phyloP scores from a whole-genome alignment of 805 yeast genomes.

The Priceomyces medius region DNA sequence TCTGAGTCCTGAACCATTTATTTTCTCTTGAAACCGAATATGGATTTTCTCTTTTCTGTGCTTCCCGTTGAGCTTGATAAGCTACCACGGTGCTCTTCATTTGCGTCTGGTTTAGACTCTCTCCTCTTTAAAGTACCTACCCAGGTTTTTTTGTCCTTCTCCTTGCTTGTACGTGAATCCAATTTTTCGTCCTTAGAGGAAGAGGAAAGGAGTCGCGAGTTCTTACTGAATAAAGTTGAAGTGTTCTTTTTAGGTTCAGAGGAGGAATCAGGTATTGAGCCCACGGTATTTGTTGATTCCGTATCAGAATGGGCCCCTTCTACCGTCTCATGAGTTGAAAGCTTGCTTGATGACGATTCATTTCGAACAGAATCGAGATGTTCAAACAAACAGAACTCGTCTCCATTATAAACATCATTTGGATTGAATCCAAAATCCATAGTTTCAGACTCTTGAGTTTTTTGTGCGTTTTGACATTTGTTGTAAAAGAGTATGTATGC shows the following conservation, averaged over 20 bases:
- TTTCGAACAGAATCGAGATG: slow-evolving; percentile 10
- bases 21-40: slow-evolving; percentile 39
- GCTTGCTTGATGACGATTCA: slow-evolving; percentile 11
- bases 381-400: slow-evolving; percentile 23
- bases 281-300: slow-evolving; percentile 12
- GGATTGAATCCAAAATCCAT: slow-evolving; percentile 36
- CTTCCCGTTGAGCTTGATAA: slow-evolving; percentile 1
- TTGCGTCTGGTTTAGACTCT: slow-evolving; percentile 18
- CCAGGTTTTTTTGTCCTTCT: slow-evolving; percentile 40
- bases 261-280: neutral
- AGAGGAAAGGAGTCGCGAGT: slow-evolving; percentile 24
- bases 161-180: slow-evolving; percentile 4
- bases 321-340: slow-evolving; percentile 8
- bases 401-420: slow-evolving; percentile 32
- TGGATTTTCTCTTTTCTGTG: slow-evolving; percentile 25
- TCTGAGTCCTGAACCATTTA: too few relatives aligned
- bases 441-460: slow-evolving; percentile 40
- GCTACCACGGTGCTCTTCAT: slow-evolving; percentile 5
- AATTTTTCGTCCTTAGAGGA: slow-evolving; percentile 6
- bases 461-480: slow-evolving; percentile 26
- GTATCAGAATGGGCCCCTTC: slow-evolving; percentile 8
- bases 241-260: slow-evolving; percentile 7
- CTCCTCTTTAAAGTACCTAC: slow-evolving; percentile 38
- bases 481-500: slow-evolving; percentile 88
- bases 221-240: slow-evolving; percentile 27